Evolutionary conservation across 257 asterid species (phyloP).

Genomic region (Avicennia marina): DNA sequence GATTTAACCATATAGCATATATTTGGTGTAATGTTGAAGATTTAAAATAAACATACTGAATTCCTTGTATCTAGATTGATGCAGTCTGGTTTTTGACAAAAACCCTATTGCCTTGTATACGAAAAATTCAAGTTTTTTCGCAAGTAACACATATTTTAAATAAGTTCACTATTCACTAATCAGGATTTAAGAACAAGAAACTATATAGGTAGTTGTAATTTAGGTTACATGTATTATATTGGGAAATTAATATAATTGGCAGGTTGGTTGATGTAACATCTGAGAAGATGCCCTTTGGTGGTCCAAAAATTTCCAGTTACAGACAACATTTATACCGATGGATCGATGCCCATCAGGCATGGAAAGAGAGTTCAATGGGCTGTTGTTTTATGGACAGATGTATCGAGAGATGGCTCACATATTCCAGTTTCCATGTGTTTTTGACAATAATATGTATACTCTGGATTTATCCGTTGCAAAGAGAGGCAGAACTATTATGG

Average conservation of each 20-base stretch:
- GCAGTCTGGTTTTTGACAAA: background rate
- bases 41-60: background rate
- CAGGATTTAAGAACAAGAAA: slow-evolving; percentile 9
- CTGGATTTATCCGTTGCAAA: slow-evolving; percentile 10
- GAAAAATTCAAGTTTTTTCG: background rate
- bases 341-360: slow-evolving; percentile 36
- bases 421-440: slow-evolving; percentile 7
- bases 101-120: background rate
- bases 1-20: slow-evolving; percentile 8
- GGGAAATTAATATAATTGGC: slow-evolving; percentile 13
- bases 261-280: slow-evolving; percentile 43
- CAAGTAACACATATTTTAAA: too few species aligned
- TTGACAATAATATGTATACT: background rate
- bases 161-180: too few species aligned
- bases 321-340: slow-evolving; percentile 46
- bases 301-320: slow-evolving; percentile 49
- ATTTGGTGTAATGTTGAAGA: background rate
- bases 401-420: slow-evolving; percentile 5
- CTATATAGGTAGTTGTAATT: too few species aligned
- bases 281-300: slow-evolving; percentile 57
- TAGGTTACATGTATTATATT: too few species aligned
- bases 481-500: background rate
- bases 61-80: background rate
- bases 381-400: slow-evolving; percentile 23
- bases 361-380: slow-evolving; percentile 36